These are phyloP conservation scores for Thalassiosira ordinaria DNA, from an alignment of 352 stramenopile species.

Conservation along the genomic window DNA sequence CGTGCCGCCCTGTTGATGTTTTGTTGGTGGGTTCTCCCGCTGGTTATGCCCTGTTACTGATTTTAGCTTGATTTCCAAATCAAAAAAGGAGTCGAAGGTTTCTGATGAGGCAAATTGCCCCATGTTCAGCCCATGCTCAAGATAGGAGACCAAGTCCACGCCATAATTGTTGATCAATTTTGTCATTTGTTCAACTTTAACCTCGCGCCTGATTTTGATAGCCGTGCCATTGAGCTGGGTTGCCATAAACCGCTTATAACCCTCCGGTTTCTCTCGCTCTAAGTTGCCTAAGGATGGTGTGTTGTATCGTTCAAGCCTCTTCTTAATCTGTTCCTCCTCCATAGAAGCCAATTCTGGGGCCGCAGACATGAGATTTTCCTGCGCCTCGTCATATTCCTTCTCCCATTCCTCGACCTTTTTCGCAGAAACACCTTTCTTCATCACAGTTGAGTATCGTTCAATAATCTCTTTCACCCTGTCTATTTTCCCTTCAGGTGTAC, in stretches of 20 bases:
- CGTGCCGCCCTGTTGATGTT: slow-evolving; percentile 15
- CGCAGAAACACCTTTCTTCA: background rate
- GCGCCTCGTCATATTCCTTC: background rate
- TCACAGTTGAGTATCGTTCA: background rate
- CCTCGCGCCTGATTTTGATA: background rate
- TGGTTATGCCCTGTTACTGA: slow-evolving; percentile 14
- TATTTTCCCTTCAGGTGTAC: background rate
- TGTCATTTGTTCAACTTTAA: background rate
- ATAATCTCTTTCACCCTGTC: background rate
- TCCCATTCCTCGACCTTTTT: background rate
- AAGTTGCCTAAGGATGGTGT: background rate
- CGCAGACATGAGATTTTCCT: background rate
- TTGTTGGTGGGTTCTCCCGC: background rate
- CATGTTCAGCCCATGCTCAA: slow-evolving; percentile 19
- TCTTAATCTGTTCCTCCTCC: background rate
- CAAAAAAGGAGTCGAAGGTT: background rate
- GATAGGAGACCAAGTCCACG: background rate
- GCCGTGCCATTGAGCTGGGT: background rate
- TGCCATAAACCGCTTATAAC: background rate
- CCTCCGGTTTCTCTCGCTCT: background rate
- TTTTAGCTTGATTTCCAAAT: background rate
- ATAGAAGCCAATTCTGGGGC: background rate
- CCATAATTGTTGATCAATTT: slow-evolving; percentile 17
- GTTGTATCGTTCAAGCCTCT: background rate
- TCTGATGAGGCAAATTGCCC: background rate